Conservation (phyloP, 805 yeast genomes). For the Jamesozyma rosinii region DNA sequence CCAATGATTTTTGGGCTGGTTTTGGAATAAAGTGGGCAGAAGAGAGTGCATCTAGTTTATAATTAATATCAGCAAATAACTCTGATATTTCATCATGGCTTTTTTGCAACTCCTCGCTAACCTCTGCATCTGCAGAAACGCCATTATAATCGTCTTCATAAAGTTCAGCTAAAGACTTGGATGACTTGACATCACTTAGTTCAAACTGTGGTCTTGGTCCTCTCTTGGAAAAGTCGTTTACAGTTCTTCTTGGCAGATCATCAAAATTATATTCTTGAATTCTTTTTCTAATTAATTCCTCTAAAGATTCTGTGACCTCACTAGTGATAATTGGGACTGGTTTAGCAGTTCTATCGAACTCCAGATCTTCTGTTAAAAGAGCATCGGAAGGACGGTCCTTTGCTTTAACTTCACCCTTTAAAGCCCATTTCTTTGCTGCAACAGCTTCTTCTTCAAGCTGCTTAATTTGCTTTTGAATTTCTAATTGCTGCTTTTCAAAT, state of each 20-base stretch:
- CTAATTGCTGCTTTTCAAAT: constrained; percentile 73
- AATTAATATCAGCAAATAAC: constrained; percentile 51
- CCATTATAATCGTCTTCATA: constrained; percentile 78
- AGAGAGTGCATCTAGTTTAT: constrained; percentile 76
- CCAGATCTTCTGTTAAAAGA: constrained; percentile 67
- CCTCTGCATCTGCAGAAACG: constrained; percentile 39
- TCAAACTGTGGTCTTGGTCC: constrained; percentile 43
- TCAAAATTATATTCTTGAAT: constrained; percentile 69
- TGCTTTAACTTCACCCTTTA: constrained; percentile 85
- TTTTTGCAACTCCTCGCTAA: constrained; percentile 53
- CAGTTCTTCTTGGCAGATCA: constrained; percentile 67
- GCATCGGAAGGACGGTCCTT: constrained; percentile 79
- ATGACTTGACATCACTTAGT: constrained; percentile 73
- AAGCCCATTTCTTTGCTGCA: constrained; percentile 86
- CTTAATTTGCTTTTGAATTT: constrained; percentile 66
- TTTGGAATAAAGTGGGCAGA: constrained; percentile 94
- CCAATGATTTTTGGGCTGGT: constrained; percentile 71
- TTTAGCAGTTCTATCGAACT: constrained; percentile 86
- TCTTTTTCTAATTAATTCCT: constrained; percentile 80
- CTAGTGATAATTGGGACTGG: constrained; percentile 93
- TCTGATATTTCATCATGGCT: constrained; percentile 73
- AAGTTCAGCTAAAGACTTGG: constrained; percentile 80
- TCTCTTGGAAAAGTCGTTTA: constrained; percentile 56
- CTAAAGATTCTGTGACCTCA: constrained; percentile 77
- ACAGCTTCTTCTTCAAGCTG: constrained; percentile 78